phyloP scores from a whole-genome alignment of 306 rosid species.

The Casuarina glauca region DNA sequence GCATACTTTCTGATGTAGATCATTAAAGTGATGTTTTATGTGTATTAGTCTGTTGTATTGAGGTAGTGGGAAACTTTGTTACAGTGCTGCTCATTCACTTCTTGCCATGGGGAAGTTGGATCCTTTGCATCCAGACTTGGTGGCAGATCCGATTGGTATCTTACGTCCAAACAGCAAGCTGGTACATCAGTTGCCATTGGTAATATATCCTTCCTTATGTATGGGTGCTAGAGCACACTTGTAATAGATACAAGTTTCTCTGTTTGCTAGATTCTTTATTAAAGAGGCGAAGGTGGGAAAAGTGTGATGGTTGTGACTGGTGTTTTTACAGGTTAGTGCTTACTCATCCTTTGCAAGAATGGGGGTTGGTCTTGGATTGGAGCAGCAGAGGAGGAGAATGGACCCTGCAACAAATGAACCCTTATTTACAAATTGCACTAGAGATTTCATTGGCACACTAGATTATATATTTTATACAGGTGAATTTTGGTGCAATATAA shows the following conservation, averaged over 20 bases:
- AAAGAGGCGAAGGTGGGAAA: background rate
- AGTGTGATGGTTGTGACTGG: slow-evolving; percentile 13
- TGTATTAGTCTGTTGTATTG: slow-evolving; percentile 24
- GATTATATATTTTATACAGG: slow-evolving; percentile 99
- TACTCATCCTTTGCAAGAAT: slow-evolving; percentile 84
- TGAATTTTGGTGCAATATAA: slow-evolving; percentile 29
- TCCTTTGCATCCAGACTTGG: slow-evolving; percentile 77
- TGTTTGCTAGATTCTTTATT: background rate
- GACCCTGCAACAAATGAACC: slow-evolving; percentile 86
- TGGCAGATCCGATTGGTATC: slow-evolving; percentile 86
- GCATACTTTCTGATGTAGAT: background rate
- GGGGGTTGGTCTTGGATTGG: slow-evolving; percentile 61
- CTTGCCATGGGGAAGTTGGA: slow-evolving; percentile 96
- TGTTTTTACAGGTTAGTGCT: slow-evolving; percentile 76
- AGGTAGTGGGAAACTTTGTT: slow-evolving; percentile 35
- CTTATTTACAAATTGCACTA: slow-evolving; percentile 80
- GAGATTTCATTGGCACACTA: slow-evolving; percentile 93
- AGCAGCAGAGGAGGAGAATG: slow-evolving; percentile 79
- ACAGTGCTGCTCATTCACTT: slow-evolving; percentile 95
- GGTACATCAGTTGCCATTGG: slow-evolving; percentile 93
- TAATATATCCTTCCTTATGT: slow-evolving; percentile 34
- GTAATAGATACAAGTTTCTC: background rate
- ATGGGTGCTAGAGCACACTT: slow-evolving; percentile 6
- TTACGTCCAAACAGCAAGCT: slow-evolving; percentile 91
- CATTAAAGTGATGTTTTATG: slow-evolving; percentile 5